These are phyloP conservation scores for Scheffersomyces insectosa DNA, from an alignment of 1,139 yeast genomes.

Conservation along the genomic window DNA sequence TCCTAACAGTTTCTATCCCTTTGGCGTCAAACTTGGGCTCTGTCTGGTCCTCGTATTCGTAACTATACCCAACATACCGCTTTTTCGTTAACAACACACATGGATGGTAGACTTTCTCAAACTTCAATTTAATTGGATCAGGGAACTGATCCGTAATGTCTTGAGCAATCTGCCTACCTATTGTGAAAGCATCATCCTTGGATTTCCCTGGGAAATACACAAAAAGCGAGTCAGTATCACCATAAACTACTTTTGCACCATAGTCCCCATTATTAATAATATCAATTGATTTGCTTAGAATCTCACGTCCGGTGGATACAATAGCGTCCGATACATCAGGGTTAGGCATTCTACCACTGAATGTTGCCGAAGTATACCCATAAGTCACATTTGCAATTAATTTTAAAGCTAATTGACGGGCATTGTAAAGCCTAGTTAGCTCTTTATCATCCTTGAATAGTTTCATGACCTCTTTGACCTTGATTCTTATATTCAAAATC, in stretches of 20 bases:
- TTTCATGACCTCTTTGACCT: slow-evolving; percentile 75
- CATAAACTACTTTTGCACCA: slow-evolving; percentile 94
- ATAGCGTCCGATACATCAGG: slow-evolving; percentile 93
- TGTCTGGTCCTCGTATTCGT: slow-evolving; percentile 55
- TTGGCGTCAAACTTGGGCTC: slow-evolving; percentile 85
- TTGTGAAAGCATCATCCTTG: slow-evolving; percentile 69
- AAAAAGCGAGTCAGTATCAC: slow-evolving; percentile 93
- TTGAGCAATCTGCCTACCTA: slow-evolving; percentile 71
- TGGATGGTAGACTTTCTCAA: slow-evolving; percentile 92
- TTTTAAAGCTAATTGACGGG: slow-evolving; percentile 83
- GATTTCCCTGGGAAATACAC: slow-evolving; percentile 86
- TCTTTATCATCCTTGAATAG: slow-evolving; percentile 44
- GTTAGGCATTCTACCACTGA: slow-evolving; percentile 96
- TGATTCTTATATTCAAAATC: slow-evolving; percentile 73
- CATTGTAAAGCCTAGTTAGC: slow-evolving; percentile 60
- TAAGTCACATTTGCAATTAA: slow-evolving; percentile 93
- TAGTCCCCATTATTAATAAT: slow-evolving; percentile 64
- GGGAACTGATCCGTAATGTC: slow-evolving; percentile 70
- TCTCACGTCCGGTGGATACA: slow-evolving; percentile 88
- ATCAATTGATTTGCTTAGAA: slow-evolving; percentile 68
- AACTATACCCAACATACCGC: slow-evolving; percentile 83
- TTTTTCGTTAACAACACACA: slow-evolving; percentile 81
- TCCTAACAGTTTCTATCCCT: slow-evolving; percentile 89
- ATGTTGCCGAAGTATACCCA: slow-evolving; percentile 93
- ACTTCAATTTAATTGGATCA: slow-evolving; percentile 76